A percentile compares a stretch with the other conserved stretches of the same genome.
These are phyloP conservation scores for Oenanthe javanica DNA, from an alignment of 140 eudicot species.

Conservation along the genomic window DNA sequence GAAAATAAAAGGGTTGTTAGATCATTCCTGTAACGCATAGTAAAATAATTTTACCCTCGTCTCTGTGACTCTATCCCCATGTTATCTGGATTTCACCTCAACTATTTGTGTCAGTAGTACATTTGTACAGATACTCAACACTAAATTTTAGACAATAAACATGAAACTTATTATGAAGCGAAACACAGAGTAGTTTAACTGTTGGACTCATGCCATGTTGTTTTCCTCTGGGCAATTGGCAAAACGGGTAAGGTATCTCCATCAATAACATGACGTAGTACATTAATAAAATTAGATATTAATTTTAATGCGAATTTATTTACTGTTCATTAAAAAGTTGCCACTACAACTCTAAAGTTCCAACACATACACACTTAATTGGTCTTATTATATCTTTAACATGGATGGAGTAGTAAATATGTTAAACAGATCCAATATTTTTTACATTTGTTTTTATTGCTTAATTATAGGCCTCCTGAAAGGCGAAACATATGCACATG, in stretches of 20 bases:
- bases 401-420: background rate
- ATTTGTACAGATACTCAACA: background rate
- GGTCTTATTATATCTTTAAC: too few species aligned
- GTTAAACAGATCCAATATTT: background rate
- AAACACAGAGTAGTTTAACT: background rate
- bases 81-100: background rate
- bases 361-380: background rate
- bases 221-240: background rate
- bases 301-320: too few species aligned
- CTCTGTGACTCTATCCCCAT: background rate
- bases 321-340: too few species aligned
- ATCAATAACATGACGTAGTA: background rate
- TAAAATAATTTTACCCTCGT: too few species aligned
- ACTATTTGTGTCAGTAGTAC: background rate
- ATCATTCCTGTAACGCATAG: background rate
- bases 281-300: background rate
- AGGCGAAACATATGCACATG: background rate
- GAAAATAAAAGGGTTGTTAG: background rate
- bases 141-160: background rate
- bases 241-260: background rate
- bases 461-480: background rate
- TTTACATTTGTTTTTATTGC: background rate
- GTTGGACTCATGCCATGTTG: background rate
- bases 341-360: background rate
- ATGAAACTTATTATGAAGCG: background rate